Evolutionary conservation across 768 basidiomycete species (phyloP), one percentile per base, ranked within the genome.

Genomic region (Coprinopsis sp.): DNA sequence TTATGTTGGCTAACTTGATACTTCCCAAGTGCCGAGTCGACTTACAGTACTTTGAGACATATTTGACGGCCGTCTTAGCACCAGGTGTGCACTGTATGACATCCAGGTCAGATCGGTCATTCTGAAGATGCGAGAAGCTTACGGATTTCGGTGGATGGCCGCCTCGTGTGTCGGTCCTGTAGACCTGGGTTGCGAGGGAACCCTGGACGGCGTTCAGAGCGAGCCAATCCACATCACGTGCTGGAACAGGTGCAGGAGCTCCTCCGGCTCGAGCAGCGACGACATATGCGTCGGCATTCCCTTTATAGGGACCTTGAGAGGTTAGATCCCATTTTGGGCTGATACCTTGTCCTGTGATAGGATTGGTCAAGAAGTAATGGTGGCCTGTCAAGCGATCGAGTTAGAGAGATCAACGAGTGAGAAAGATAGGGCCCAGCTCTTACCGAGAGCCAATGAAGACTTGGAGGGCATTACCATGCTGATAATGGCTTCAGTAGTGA

Each of bases 301-400:
- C 70, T 24, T 59, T 54, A 18, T 62, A 57, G 13, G 55, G 52
- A 3, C 63, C 65, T 13, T 62, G 62, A 13, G 68, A 64, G 24
- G 69, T 69, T 59, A 78, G 77, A 57, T 81, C 79, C 68, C 76
- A 74, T 51, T 69, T 66, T 2, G 79, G 76, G 40, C 65, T 61
- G 27, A 66, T 22, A n/a, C 70, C 71, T 1, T 54, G 47, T 13
- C 69, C 68, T 4, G 64, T 62, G 45, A 66, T 53, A n/a, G 74
- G 64, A 60, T 74, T 73, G 4, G 64, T 58, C 36, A 78, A 66
- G 53, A 77, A 82, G 65, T 74, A 80, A 53, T 82, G 77, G 49
- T 80, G 69, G n/a, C 62, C 61, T 61, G 25, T 4, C 28, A 14
- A 19, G 13, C 1, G 21, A 18, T 19, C 42, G 1, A 36, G 33